Evolutionary conservation across 1,284 basidiomycete species (phyloP).

Genomic region (Trametes sp.): DNA sequence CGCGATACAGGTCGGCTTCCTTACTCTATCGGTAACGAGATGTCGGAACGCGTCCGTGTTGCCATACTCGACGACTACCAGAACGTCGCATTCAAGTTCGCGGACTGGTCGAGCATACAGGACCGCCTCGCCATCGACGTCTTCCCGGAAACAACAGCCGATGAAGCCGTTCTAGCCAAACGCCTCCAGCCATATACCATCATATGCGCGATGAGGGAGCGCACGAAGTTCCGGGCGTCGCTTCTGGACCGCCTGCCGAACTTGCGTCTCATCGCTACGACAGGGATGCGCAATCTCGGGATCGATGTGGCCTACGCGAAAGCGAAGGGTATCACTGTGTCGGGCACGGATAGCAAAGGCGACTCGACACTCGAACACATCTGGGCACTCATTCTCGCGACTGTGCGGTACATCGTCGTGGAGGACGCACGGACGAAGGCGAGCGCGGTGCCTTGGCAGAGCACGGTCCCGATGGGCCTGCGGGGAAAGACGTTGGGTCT

Average conservation of each 20-base stretch:
- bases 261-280: slow-evolving; percentile 65
- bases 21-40: slow-evolving; percentile 5
- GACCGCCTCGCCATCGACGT: slow-evolving; percentile 52
- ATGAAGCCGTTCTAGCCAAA: slow-evolving; percentile 57
- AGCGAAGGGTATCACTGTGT: slow-evolving; percentile 60
- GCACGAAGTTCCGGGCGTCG: slow-evolving; percentile 61
- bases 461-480: slow-evolving; percentile 59
- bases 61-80: slow-evolving; percentile 75
- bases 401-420: slow-evolving; percentile 56
- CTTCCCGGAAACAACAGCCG: slow-evolving; percentile 58
- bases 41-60: slow-evolving; percentile 41
- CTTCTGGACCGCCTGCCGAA: slow-evolving; percentile 64
- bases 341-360: slow-evolving; percentile 56
- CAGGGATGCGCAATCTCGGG: slow-evolving; percentile 57
- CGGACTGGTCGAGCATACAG: slow-evolving; percentile 58
- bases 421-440: slow-evolving; percentile 61
- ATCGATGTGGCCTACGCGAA: slow-evolving; percentile 59
- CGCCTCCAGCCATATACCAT: slow-evolving; percentile 61
- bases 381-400: slow-evolving; percentile 69
- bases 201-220: slow-evolving; percentile 73
- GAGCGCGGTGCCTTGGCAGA: slow-evolving; percentile 62
- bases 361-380: slow-evolving; percentile 66
- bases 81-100: slow-evolving; percentile 54
- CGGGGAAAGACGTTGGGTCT: slow-evolving; percentile 63
- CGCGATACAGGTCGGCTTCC: too few relatives aligned